phyloP scores from a whole-genome alignment of 768 basidiomycete species.

The Boletus bicolor region DNA sequence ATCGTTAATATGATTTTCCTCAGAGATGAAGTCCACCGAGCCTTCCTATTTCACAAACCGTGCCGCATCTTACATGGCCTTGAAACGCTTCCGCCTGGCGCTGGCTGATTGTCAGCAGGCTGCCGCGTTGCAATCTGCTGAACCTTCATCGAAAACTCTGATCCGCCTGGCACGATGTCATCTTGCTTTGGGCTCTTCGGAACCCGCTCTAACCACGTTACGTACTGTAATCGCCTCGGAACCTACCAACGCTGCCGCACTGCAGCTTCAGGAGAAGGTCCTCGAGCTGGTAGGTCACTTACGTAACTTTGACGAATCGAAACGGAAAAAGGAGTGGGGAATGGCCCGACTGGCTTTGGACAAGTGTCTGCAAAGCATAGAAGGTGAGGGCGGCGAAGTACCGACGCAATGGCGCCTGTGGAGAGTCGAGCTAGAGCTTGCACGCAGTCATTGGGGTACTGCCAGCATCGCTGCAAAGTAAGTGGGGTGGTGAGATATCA shows the following conservation, averaged over 20 bases:
- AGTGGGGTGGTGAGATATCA: conserved; percentile 25
- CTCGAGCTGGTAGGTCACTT: conserved; percentile 62
- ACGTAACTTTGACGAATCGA: conserved; percentile 53
- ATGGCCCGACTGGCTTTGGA: conserved; percentile 79
- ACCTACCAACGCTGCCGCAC: conserved; percentile 54
- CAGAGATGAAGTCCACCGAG: conserved; percentile 61
- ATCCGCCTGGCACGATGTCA: conserved; percentile 83
- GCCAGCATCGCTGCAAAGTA: conserved; percentile 75
- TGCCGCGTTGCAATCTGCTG: conserved; percentile 54
- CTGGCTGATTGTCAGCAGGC: conserved; percentile 79
- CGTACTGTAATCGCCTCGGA: conserved; percentile 61
- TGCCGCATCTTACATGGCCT: conserved; percentile 79
- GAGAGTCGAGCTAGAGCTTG: conserved; percentile 75
- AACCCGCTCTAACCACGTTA: conserved; percentile 64
- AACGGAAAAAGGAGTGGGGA: conserved; percentile 64
- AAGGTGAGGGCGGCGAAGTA: conserved; percentile 70
- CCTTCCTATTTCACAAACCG: conserved; percentile 82
- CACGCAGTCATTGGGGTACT: conserved; percentile 67
- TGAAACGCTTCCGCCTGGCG: conserved; percentile 73
- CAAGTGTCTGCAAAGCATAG: conserved; percentile 68
- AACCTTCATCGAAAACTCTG: conserved; percentile 73
- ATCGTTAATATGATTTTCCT: conserved; percentile 3
- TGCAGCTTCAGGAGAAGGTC: conserved; percentile 60
- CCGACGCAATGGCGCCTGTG: conserved; percentile 80
- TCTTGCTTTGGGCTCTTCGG: conserved; percentile 68